Evolutionary conservation across 2,329 filamentous ascomycete genomes (phyloP).

Genomic region (Sclerotinia sclerotiorum): DNA sequence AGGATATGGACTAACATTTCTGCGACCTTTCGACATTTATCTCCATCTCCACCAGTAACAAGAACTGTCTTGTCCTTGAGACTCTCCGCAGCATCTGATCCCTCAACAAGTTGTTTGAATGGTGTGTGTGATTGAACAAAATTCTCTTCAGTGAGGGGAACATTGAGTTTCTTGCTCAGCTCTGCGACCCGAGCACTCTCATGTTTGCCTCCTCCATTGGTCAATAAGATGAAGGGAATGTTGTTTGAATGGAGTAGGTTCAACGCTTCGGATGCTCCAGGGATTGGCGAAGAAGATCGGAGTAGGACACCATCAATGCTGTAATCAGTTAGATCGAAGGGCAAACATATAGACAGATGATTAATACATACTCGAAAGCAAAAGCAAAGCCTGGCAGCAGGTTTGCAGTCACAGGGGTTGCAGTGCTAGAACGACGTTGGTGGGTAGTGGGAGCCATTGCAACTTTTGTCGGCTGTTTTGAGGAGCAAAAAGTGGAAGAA

Average conservation of each 20-base stretch:
- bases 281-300: constrained; percentile 74
- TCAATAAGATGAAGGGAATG: constrained; percentile 91
- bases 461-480: background rate
- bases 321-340: constrained; percentile 18
- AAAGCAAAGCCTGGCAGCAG: constrained; percentile 49
- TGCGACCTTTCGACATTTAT: constrained; percentile 58
- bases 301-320: constrained; percentile 90
- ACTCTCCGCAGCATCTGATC: constrained; percentile 52
- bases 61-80: constrained; percentile 66
- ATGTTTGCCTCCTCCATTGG: constrained; percentile 88
- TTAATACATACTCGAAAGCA: constrained; percentile 52
- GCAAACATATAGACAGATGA: background rate
- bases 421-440: constrained; percentile 16
- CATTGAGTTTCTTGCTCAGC: constrained; percentile 63
- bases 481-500: background rate
- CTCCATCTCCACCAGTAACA: constrained; percentile 60
- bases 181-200: constrained; percentile 73
- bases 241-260: constrained; percentile 68
- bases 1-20: constrained; percentile 46
- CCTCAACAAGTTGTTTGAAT: constrained; percentile 68
- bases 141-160: constrained; percentile 64
- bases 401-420: constrained; percentile 7
- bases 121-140: constrained; percentile 93
- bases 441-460: constrained; percentile 14
- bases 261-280: constrained; percentile 73